Conservation (phyloP, 495 filamentous ascomycete species). For the Ramalina intermedia region DNA sequence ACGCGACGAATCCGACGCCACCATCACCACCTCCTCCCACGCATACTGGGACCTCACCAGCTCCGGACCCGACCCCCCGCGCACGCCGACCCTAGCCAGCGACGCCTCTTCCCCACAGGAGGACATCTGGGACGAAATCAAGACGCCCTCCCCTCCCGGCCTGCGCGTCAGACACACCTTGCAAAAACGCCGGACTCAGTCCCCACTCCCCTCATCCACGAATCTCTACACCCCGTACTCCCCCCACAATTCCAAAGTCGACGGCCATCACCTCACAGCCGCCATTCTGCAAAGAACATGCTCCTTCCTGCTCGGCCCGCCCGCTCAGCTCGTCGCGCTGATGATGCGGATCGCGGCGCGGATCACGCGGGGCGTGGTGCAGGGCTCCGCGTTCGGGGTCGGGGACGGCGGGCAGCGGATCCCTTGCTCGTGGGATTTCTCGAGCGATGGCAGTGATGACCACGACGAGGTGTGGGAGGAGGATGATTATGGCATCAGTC, state of each 20-base stretch:
- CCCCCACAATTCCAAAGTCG: conserved; percentile 16
- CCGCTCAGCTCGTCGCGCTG: conserved; percentile 55
- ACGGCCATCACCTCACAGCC: conserved; percentile 42
- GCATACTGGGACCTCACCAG: conserved; percentile 17
- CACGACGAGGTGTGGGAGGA: conserved; percentile 12
- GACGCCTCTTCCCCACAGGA: conserved; percentile 20
- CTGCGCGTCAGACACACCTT: conserved; percentile 37
- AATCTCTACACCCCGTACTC: conserved; percentile 44
- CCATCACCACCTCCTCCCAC: conserved; percentile 25
- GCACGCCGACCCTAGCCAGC: conserved; percentile 17
- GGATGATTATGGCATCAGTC: conserved; percentile 14
- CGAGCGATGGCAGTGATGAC: conserved; percentile 11
- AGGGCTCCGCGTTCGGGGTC: conserved; percentile 9
- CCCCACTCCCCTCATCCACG: conserved; percentile 53
- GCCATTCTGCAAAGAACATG: conserved; percentile 61
- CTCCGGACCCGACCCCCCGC: conserved; percentile 12
- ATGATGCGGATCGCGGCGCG: conserved; percentile 68
- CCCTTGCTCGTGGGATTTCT: conserved; percentile 15
- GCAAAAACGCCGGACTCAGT: conserved; percentile 46
- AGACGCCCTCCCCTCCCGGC: conserved; percentile 28
- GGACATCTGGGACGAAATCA: conserved; percentile 23
- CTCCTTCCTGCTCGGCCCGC: conserved; percentile 59
- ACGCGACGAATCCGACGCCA: conserved; percentile 27
- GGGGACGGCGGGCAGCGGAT: conserved; percentile 9
- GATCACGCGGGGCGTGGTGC: conserved; percentile 42